These are phyloP conservation scores for Backusella circina DNA, from an alignment of 192 early-diverging fungal genomes.

Conservation along the genomic window DNA sequence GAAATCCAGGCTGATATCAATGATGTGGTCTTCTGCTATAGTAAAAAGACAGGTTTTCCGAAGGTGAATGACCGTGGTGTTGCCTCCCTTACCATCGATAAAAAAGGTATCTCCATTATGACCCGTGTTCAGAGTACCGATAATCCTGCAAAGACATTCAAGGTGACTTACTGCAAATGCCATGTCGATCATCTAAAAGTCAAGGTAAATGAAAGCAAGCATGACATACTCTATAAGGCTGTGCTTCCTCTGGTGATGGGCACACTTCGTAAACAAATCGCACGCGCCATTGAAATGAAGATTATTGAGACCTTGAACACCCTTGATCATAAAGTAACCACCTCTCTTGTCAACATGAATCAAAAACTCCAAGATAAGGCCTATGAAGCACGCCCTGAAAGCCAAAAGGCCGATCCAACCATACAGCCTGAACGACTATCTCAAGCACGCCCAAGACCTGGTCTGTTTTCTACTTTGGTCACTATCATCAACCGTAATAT, in stretches of 20 bases:
- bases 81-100: conserved; percentile 17
- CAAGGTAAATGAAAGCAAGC: conserved; percentile 3
- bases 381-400: background rate
- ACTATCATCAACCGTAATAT: background rate
- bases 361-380: conserved; percentile 1
- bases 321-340: conserved; percentile 23
- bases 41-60: conserved; percentile 38
- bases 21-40: conserved; percentile 37
- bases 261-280: conserved; percentile 32
- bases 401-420: background rate
- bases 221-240: conserved; percentile 21
- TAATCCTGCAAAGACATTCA: conserved; percentile 25
- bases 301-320: conserved; percentile 24
- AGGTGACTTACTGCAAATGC: conserved; percentile 33
- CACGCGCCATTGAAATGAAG: conserved; percentile 32
- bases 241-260: conserved; percentile 36
- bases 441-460: conserved; percentile 10
- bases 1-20: conserved; percentile 37
- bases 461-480: conserved; percentile 9
- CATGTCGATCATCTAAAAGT: conserved; percentile 14
- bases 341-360: background rate
- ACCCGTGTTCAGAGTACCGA: conserved; percentile 27
- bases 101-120: conserved; percentile 15
- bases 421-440: background rate
- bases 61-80: conserved; percentile 35